phyloP scores from a whole-genome alignment of 2,329 filamentous ascomycete genomes.

The Cryphonectria radicalis region DNA sequence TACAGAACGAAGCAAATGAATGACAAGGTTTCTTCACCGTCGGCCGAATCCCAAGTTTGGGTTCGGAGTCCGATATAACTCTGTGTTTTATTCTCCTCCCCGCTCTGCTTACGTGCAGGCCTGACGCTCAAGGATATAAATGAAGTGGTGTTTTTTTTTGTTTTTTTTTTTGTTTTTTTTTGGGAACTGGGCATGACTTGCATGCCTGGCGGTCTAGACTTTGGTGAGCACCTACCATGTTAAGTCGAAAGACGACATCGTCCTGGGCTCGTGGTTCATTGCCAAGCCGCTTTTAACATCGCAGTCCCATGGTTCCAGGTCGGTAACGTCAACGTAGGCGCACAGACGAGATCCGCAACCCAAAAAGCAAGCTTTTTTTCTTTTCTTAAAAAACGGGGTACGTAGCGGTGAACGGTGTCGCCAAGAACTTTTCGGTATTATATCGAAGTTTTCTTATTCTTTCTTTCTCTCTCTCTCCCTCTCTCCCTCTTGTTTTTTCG shows the following conservation, averaged over 20 bases:
- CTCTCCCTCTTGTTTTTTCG: background rate
- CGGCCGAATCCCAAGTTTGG: background rate
- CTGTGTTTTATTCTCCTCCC: background rate
- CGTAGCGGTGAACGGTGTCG: no score
- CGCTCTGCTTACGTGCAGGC: background rate
- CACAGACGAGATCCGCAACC: slow-evolving; percentile 2
- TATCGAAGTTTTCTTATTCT: background rate
- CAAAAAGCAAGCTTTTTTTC: background rate
- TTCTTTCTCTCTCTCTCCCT: background rate
- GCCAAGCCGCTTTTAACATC: background rate
- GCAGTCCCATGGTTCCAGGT: background rate
- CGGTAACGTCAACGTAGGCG: background rate
- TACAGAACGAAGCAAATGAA: background rate
- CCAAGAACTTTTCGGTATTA: background rate
- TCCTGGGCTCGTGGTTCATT: background rate
- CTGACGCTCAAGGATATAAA: background rate
- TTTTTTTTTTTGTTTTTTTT: no score
- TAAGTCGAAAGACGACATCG: background rate
- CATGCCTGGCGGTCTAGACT: background rate
- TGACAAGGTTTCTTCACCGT: background rate
- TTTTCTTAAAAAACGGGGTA: background rate
- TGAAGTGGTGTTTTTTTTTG: background rate
- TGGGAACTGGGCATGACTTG: background rate
- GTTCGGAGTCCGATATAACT: background rate
- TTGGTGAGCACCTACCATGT: background rate